phyloP scores from a whole-genome alignment of 192 early-diverging fungal genomes.

The Chytriomyces sp. region DNA sequence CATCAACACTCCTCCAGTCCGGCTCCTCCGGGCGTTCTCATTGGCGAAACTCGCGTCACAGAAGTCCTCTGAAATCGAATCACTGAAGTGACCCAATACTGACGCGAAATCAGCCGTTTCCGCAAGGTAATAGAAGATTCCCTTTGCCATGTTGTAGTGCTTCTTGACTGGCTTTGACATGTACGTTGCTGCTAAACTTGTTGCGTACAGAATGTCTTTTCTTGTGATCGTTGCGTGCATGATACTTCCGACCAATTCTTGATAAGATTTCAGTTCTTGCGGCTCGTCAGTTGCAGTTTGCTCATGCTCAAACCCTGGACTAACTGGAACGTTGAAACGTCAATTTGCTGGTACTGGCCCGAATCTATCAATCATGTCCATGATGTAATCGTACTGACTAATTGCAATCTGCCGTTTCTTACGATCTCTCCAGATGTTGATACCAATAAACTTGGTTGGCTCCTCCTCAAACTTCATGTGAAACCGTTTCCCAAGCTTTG shows the following conservation, averaged over 20 bases:
- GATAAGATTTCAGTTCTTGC: neutral
- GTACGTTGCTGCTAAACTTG: neutral
- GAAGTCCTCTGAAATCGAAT: neutral
- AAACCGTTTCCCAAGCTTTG: neutral
- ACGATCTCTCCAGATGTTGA: neutral
- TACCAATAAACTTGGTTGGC: neutral
- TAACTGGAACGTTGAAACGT: neutral
- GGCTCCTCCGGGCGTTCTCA: too few relatives aligned
- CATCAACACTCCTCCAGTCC: too few relatives aligned
- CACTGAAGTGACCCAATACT: neutral
- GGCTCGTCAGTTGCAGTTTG: neutral
- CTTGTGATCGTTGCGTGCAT: neutral
- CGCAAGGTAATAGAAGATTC: neutral
- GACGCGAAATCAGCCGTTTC: neutral
- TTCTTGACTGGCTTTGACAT: neutral
- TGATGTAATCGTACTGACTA: neutral
- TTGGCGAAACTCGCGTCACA: neutral
- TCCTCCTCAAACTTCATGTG: neutral
- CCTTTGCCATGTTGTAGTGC: neutral
- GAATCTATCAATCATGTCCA: neutral
- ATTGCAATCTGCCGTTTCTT: neutral
- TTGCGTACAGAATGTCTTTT: neutral
- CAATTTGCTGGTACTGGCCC: neutral
- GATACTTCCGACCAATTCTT: neutral
- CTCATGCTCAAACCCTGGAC: neutral